phyloP scores from a whole-genome alignment of 495 filamentous ascomycete genomes.

The Lophium mytilinum region DNA sequence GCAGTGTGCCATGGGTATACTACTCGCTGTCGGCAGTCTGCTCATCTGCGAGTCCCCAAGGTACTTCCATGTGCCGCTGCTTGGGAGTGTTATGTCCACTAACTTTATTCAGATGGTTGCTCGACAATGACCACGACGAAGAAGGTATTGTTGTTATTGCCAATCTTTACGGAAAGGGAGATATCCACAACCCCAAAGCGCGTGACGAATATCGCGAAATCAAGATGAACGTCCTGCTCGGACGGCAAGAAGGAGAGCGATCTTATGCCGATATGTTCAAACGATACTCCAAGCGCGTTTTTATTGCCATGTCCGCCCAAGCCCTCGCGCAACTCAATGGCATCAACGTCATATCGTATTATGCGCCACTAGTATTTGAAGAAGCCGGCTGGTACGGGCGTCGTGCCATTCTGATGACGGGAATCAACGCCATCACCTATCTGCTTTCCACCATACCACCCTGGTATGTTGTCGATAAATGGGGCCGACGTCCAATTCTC shows the following conservation, averaged over 20 bases:
- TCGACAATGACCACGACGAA: conserved; percentile 97
- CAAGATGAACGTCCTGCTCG: conserved; percentile 91
- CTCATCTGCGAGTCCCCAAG: conserved; percentile 94
- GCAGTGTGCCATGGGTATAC: conserved; percentile 86
- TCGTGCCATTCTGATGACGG: conserved; percentile 90
- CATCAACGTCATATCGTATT: conserved; percentile 99
- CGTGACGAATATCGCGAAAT: conserved; percentile 95
- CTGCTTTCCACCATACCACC: conserved; percentile 85
- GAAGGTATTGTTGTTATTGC: conserved; percentile 97
- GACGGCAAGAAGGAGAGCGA: conserved; percentile 88
- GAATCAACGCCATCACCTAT: conserved; percentile 90
- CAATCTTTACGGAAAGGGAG: conserved; percentile 90
- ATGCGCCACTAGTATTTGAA: conserved; percentile 93
- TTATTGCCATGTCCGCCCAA: conserved; percentile 99
- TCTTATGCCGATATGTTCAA: conserved; percentile 92
- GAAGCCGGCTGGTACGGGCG: conserved; percentile 89
- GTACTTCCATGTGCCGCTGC: conserved; percentile 38
- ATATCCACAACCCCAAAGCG: conserved; percentile 85
- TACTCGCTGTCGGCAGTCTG: conserved; percentile 77
- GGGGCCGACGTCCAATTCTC: conserved; percentile 84
- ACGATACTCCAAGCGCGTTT: conserved; percentile 81
- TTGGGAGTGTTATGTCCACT: conserved; percentile 1
- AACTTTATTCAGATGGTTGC: conserved; percentile 62
- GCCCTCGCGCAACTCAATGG: conserved; percentile 93
- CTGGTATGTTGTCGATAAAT: conserved; percentile 93